Conservation (phyloP, 2,329 filamentous ascomycete species). For the Phoma sp. region DNA sequence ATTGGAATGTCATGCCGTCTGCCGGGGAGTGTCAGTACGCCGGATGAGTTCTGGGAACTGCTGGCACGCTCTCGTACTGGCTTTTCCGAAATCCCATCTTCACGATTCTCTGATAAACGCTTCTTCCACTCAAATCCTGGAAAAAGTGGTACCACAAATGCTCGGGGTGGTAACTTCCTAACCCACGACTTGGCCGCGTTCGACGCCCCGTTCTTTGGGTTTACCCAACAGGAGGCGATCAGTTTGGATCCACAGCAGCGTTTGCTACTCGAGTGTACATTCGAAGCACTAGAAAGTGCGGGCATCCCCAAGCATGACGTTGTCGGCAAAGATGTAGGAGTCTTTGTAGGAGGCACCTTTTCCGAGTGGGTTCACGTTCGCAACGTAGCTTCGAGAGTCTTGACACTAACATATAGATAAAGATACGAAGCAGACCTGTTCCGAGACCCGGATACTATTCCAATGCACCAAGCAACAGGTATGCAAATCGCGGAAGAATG, state of each 20-base stretch:
- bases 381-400: too few species aligned
- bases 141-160: conserved; percentile 47
- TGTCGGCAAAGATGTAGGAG: conserved; percentile 35
- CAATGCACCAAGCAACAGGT: conserved; percentile 35
- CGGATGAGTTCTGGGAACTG: conserved; percentile 39
- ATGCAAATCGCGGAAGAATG: not conserved
- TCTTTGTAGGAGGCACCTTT: conserved; percentile 33
- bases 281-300: conserved; percentile 51
- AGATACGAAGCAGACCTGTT: conserved; percentile 28
- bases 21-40: conserved; percentile 30
- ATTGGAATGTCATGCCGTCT: conserved; percentile 47
- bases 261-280: conserved; percentile 40
- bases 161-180: conserved; percentile 32
- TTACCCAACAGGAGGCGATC: conserved; percentile 35
- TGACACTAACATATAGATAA: too few species aligned
- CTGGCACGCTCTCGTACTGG: conserved; percentile 38
- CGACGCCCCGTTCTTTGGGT: conserved; percentile 41
- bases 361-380: conserved; percentile 19
- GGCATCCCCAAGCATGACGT: conserved; percentile 38
- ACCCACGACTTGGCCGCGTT: conserved; percentile 30
- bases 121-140: conserved; percentile 48
- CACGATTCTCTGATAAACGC: conserved; percentile 46
- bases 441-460: conserved; percentile 33
- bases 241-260: conserved; percentile 45
- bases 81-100: conserved; percentile 42